Evolutionary conservation across 1,284 basidiomycete genomes (phyloP), one percentile per base, ranked within the genome.

Genomic region (Moesziomyces aphidis): DNA sequence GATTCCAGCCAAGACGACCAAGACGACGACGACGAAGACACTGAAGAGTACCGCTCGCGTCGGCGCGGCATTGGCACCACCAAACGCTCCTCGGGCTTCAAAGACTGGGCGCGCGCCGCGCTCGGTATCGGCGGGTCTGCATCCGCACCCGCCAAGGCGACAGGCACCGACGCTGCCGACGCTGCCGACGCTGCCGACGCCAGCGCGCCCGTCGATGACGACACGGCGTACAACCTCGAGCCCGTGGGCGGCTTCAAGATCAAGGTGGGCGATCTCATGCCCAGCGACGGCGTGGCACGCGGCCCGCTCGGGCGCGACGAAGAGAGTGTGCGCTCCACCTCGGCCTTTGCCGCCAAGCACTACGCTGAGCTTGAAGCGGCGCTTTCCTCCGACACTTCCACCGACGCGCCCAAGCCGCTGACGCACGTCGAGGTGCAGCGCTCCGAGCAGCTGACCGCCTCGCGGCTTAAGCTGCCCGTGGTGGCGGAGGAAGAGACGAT

Each of bases 401-500:
- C 58, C 7, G 11, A 49, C 5, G 22, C 54, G 1, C 3, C 58
- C 23, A 61, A 59, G 17, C 28, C 57, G 6, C 90, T 89, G 71
- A 86, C 71, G 8, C 71, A 88, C 46, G 88, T 95, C n/a, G 85
- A 86, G 0, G 88, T 98, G 42, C 87, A 86, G 28, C 89, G 96
- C 11, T 89, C 91, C 1, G 82, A 88, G 36, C 92, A 92, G 36
- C 90, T 97, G 7, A 89, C 92, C 71, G 92, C 92, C 61, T 88
- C 91, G 1, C 88, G 97, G 46, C 86, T 95, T 72, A 87, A 92
- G 62, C 87, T 99, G 1, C 97, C 97, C 4, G 94, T 99, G 64
- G 89, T 95, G 8, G 90, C 91, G 15, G 95, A 99, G 85, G 97
- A 99, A 82, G 95, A 99, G 82, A 88, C 89, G 5, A 94, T 99